Evolutionary conservation across 345 rosid species (phyloP).

Genomic region (Populus tremula): DNA sequence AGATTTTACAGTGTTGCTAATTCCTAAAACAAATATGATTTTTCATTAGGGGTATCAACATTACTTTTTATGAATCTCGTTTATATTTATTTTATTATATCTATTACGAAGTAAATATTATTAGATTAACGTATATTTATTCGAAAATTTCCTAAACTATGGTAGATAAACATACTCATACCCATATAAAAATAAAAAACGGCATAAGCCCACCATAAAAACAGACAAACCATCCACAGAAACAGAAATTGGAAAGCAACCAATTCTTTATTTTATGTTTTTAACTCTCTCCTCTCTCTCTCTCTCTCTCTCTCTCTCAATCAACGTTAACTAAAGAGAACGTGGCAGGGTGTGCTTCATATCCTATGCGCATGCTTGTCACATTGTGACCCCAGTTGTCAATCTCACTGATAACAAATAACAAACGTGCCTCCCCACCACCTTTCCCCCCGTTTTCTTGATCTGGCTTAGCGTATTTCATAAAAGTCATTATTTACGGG

Average conservation of each 20-base stretch:
- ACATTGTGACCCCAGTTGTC: neutral
- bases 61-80: no score
- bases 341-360: neutral
- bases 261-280: no score
- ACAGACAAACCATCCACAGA: neutral
- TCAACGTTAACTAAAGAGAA: neutral
- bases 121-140: no score
- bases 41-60: no score
- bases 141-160: neutral
- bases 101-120: no score
- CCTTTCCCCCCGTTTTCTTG: neutral
- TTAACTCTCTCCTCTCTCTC: no score
- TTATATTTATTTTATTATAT: no score
- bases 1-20: no score
- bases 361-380: neutral
- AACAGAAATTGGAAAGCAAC: no score
- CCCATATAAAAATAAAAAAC: neutral
- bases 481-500: neutral
- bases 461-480: rapidly evolving
- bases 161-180: neutral
- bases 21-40: no score
- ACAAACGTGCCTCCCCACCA: neutral
- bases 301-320: no score
- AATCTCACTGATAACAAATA: neutral
- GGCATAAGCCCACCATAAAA: neutral